Evolutionary conservation across 768 basidiomycete genomes (phyloP), one percentile per base, ranked within the genome.

Genomic region (Amanita molliuscula): DNA sequence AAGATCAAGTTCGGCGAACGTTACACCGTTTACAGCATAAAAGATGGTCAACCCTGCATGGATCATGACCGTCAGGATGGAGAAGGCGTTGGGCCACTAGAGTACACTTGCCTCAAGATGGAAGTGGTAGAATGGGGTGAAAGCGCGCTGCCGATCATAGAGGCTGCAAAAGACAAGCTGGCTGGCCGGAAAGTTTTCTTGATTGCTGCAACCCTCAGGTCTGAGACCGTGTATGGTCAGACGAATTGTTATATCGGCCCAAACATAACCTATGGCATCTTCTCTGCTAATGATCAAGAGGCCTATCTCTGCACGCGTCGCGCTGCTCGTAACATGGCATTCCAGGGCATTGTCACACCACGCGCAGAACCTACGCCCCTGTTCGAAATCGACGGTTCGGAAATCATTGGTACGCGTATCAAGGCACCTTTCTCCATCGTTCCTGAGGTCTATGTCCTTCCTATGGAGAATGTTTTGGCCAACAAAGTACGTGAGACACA

Each of bases 11-110:
- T 97, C 61, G 96, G 96, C 44, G 88, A 96, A 67, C 84, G 96
- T 38, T 95, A 97, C 66, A 99, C 96, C 11, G 90, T 99, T 61
- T 99, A 96, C 76, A 94, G 90, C 55, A 92, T 93, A 2, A 97
- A 97, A 66, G 96, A 99, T 58, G 94, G 93, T 2, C 96, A 98
- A 62, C 95, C 96, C 0, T 99, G 96, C 62, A 98, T 99, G 96
- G 96, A 99, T 67, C 96, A 99, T 69, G 96, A 99, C 65, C 86
- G 96, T 51, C 78, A 82, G 46, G 90, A 91, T 52, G 96, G 96
- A 36, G 96, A 99, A 67, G 95, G 85, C 42, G 72, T 92, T 49
- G 91, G 90, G 5, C 96, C 96, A 3, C 91, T 94, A 60, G 95
- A 98, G 62, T 98, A 98, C 68, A 89, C 94, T 16, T 86, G 74